Base-by-base conservation (phyloP, 257 asterid species). In the Fraxinus pennsylvanica region DNA sequence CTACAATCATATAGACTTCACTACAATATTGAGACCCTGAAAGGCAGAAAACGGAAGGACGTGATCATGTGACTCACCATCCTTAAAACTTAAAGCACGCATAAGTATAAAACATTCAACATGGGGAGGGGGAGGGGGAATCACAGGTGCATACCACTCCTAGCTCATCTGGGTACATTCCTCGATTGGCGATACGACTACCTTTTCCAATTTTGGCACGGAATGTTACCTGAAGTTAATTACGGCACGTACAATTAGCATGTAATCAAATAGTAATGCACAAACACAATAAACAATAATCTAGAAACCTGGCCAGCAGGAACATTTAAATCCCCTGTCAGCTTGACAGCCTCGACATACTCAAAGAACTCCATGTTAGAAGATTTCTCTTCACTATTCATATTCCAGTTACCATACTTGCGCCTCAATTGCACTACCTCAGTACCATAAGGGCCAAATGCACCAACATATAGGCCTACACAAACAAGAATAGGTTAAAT, bases 401-500 rank as follows among this genome's bases (percentile, higher is more conserved):
- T 81, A 68, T 89, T 88, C 99, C 99, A 95, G 83, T 90, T 93
- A 32, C 99, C 99, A 82, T 88, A 91, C 81, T 90, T 95, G 76
- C 98, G 97, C 86, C 88, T 92, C 76, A 95, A 82, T 59, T 95
- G 98, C 78, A 95, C 98, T 14, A 95, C 89, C 84, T 95, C 98
- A 76, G 97, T 86, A 35, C 99, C 99, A 71, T 91, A 95, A 76
- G 99, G 99, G 76, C 98, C 99, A 85, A 95, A 95, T 59, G 98
- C 97, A 86, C 99, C 99, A 82, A 92, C 96, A 78, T 90, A 95
- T 29, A 95, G 84, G 74, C 98, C 99, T 95, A 84, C 80, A 82
- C 8, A 27, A 78, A 54, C 77, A 78, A 63, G 57, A 78, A 81
- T 17, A 71, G 78, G 67, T 54, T 59, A 52, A 57, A 78, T 79